Evolutionary conservation across 2,329 filamentous ascomycete species (phyloP).

Genomic region (Alternaria incomplexa): DNA sequence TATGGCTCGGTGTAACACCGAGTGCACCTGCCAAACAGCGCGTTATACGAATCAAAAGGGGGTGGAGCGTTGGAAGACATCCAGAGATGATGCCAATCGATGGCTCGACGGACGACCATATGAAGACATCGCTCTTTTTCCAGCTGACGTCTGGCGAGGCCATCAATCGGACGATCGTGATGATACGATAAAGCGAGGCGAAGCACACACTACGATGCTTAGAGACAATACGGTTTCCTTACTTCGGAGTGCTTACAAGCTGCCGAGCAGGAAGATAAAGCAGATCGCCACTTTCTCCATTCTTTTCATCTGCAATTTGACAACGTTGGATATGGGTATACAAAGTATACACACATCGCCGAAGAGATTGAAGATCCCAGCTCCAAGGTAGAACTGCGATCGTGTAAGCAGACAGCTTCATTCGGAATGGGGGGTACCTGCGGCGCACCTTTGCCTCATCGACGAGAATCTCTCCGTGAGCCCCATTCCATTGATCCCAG

Average conservation of each 20-base stretch:
- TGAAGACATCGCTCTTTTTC: slow-evolving; percentile 35
- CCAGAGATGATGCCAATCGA: slow-evolving; percentile 34
- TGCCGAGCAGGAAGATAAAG: slow-evolving; percentile 31
- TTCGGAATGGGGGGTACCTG: background rate
- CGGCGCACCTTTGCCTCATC: background rate
- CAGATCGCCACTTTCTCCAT: slow-evolving; percentile 31
- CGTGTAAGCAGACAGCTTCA: background rate
- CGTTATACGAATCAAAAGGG: background rate
- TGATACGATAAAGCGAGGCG: slow-evolving; percentile 33
- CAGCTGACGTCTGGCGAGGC: slow-evolving; percentile 28
- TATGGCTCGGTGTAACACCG: background rate
- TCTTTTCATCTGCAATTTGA: slow-evolving; percentile 18
- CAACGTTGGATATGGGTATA: slow-evolving; percentile 9
- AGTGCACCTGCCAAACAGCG: background rate
- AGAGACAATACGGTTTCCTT: background rate
- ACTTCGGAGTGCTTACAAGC: slow-evolving; percentile 18
- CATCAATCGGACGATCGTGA: slow-evolving; percentile 27
- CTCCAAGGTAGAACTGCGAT: background rate
- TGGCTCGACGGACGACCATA: slow-evolving; percentile 33
- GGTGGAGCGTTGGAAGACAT: slow-evolving; percentile 1
- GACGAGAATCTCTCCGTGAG: background rate
- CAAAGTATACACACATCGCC: slow-evolving; percentile 3
- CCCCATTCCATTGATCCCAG: background rate
- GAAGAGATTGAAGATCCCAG: background rate
- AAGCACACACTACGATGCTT: slow-evolving; percentile 14